Base-by-base conservation (phyloP, 257 asterid species). In the Thymus mandschuricus region DNA sequence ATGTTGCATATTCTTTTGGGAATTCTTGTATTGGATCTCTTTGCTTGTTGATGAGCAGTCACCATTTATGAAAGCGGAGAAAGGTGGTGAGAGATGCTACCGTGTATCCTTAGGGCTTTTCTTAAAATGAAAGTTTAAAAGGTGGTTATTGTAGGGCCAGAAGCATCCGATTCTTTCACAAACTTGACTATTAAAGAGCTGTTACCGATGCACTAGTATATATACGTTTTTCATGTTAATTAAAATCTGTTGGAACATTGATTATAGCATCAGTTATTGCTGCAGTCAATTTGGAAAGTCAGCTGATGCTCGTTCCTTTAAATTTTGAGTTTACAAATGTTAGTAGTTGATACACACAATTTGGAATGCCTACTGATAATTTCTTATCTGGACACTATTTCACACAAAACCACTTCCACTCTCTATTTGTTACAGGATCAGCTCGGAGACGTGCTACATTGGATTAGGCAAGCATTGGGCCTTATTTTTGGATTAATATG, bases 381-480 rank as follows among this genome's bases (percentile, higher is more conserved):
- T 15, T 41, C 55, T 40, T 51, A n/a, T 43, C 31, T 38, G 57
- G 56, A 13, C 27, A 69, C 65, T 46, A 50, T 56, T 69, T 45
- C 43, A 12, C 35, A 27, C 34, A 33, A 64, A 60, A 66, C 65
- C 70, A 50, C 50, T 71, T 35, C 68, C 40, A 13, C 69, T 73
- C 56, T 73, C 27, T 68, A 63, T 79, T 64, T 77, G 58, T 71
- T 63, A 56, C 91, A 94, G 99, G 99, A 94, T 83, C 97, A 89
- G 79, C 83, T 94, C 21, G 97, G 97, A 34, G 99, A 94, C 65
- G 93, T 84, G 51, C 79, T 94, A 62, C 99, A 94, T 80, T 94
- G 99, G 99, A 86, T 87, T 73, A 86, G 99, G 78, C 99, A 94
- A 81, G 96, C 81, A 66, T 73, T 91, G 62, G 97, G 83, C 70